Percentiles rank a stretch among this genome's conserved stretches.
Conservation (phyloP, 441 rosid species). For the Pelargonium fulgidum region DNA sequence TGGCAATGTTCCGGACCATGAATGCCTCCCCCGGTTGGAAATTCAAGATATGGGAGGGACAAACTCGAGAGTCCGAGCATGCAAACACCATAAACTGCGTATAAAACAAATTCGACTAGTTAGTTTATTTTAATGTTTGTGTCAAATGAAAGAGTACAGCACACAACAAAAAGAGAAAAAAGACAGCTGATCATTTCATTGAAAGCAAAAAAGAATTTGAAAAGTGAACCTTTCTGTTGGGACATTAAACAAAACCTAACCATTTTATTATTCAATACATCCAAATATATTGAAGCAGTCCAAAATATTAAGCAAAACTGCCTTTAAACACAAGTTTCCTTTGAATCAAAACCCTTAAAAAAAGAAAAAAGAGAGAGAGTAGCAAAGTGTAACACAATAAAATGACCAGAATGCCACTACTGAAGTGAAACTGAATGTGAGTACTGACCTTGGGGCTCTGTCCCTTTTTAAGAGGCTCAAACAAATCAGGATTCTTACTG, state of each 20-base stretch:
- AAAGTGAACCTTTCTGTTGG: background rate
- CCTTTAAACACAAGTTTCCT: background rate
- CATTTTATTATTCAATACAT: background rate
- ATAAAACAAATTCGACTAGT: background rate
- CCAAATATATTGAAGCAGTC: background rate
- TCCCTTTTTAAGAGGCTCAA: conserved; percentile 72
- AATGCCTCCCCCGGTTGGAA: conserved; percentile 97
- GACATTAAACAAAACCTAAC: background rate
- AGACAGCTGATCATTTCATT: background rate
- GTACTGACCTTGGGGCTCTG: conserved; percentile 76
- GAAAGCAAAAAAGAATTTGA: background rate
- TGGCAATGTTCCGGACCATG: conserved; percentile 88
- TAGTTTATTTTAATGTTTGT: background rate
- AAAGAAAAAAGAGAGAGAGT: background rate
- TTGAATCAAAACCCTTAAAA: background rate
- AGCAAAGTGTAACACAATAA: background rate
- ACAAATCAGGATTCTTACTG: conserved; percentile 62
- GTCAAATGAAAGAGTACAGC: background rate
- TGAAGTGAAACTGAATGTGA: background rate
- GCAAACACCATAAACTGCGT: conserved; percentile 93
- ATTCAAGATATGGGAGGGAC: conserved; percentile 83
- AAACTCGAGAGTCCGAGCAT: conserved; percentile 94
- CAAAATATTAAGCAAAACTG: background rate
- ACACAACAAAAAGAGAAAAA: background rate
- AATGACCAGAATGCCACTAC: background rate